A percentile compares a stretch with the other conserved stretches of the same genome.
phyloP scores from a whole-genome alignment of 345 rosid genomes.

The Gossypium herbaceum region DNA sequence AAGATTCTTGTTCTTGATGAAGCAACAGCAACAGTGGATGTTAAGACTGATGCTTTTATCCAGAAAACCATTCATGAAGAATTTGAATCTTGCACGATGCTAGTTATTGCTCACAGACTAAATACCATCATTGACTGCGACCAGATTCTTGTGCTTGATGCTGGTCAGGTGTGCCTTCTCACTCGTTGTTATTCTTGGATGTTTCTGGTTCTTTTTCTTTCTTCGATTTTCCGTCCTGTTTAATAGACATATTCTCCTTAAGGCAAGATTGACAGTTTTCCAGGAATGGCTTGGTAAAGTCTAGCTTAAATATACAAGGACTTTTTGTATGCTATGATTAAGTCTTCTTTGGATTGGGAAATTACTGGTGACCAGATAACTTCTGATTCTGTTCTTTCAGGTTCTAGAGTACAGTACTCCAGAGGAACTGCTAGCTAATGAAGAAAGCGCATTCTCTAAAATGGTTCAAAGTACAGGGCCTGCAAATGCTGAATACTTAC shows the following conservation, averaged over 20 bases:
- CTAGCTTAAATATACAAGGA: background rate
- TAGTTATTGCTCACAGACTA: conserved; percentile 82
- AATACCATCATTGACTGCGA: conserved; percentile 82
- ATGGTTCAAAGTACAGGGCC: conserved; percentile 96
- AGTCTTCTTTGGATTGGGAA: background rate
- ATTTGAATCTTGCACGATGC: conserved; percentile 81
- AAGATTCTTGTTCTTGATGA: conserved; percentile 96
- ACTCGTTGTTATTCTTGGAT: background rate
- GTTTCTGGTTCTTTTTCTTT: background rate
- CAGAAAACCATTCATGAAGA: conserved; percentile 88
- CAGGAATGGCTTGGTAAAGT: background rate
- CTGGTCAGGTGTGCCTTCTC: conserved; percentile 57
- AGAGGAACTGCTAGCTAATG: conserved; percentile 57
- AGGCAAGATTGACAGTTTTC: background rate
- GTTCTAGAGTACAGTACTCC: conserved; percentile 81
- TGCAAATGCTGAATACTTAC: conserved; percentile 89
- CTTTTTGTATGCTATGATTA: background rate
- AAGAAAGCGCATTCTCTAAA: conserved; percentile 76
- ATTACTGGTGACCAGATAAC: background rate
- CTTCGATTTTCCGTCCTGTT: background rate
- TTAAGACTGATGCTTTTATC: conserved; percentile 80
- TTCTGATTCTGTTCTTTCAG: conserved; percentile 27
- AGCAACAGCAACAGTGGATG: conserved; percentile 96
- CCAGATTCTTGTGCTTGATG: conserved; percentile 72
- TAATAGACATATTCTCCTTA: background rate